Evolutionary conservation across 2,329 filamentous ascomycete species (phyloP), one percentile per base, ranked within the genome.

Genomic region (Fusarium verrucosum): DNA sequence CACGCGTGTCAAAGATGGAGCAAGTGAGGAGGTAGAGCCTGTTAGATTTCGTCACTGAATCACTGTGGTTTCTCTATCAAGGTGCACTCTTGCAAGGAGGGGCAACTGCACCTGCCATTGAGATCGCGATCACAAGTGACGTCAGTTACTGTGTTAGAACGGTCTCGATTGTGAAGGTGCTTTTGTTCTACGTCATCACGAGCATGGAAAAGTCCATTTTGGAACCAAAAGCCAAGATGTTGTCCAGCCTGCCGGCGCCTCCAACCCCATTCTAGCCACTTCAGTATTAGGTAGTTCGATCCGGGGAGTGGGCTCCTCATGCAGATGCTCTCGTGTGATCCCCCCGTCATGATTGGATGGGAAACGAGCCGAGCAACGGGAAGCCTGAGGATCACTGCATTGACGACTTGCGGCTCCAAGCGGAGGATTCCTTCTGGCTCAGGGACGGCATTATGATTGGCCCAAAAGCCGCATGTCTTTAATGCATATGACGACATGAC

Each of bases 401-500:
- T n/a, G 59, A 25, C 44, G 56, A 10, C 43, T 66, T 62, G 53
- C 42, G 55, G 52, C 58, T 57, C 59, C 37, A 50, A 42, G 35
- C 46, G 25, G 32, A 64, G 42, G 44, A 32, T 38, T 38, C 35
- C 33, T 36, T 22, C 42, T 30, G 14, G 36, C 35, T 42, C 50
- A 65, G 60, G 66, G 57, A 38, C 54, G 17, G 9, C 4, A 7
- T 16, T 7, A 0, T 64, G 17, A 68, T 71, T 71, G 69, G 69
- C 9, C 5, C 0, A n/a, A 7, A 5, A 7, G 5, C 7, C 11
- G n/a, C 33, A 17, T 23, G 17, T 35, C 26, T 20, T 23, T 32
- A 3, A 61, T 49, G 67, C 61, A 46, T 22, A 72, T 72, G 70
- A 72, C 66, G 53, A 45, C 68, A 71, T 55, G 50, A 71, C 67